Conservation (phyloP, 1,284 basidiomycete genomes). For the Amylostereum chailletii region DNA sequence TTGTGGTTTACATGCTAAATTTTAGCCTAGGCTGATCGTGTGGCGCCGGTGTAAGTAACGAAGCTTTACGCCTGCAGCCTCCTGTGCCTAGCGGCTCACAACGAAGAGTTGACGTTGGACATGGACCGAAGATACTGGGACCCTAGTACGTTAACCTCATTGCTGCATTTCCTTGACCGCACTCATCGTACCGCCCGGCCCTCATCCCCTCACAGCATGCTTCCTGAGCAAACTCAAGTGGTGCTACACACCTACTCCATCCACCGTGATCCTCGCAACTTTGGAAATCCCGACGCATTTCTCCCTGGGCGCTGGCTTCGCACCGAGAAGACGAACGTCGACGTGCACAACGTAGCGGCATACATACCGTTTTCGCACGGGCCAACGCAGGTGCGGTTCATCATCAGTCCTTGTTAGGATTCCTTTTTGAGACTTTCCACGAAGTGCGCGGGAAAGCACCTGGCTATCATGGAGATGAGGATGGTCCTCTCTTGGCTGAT, state of each 20-base stretch:
- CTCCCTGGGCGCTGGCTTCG: conserved; percentile 25
- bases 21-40: background rate
- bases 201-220: conserved; percentile 10
- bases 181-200: background rate
- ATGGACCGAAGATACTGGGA: conserved; percentile 14
- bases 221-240: conserved; percentile 19
- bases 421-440: conserved; percentile 4
- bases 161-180: background rate
- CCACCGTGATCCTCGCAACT: conserved; percentile 23
- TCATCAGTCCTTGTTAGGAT: background rate
- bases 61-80: conserved; percentile 46
- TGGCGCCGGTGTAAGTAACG: conserved; percentile 35
- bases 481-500: conserved; percentile 19
- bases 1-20: background rate
- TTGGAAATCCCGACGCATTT: conserved; percentile 21
- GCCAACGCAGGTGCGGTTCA: conserved; percentile 3
- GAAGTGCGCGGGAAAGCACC: conserved; percentile 24
- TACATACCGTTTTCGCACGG: conserved; percentile 24
- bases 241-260: conserved; percentile 20
- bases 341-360: conserved; percentile 16
- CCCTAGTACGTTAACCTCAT: conserved; percentile 16
- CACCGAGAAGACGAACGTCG: conserved; percentile 2
- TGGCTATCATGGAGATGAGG: conserved; percentile 23
- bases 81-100: conserved; percentile 42
- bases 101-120: conserved; percentile 26